Conservation (phyloP, 768 basidiomycete genomes). For the Boletus coccyginus region DNA sequence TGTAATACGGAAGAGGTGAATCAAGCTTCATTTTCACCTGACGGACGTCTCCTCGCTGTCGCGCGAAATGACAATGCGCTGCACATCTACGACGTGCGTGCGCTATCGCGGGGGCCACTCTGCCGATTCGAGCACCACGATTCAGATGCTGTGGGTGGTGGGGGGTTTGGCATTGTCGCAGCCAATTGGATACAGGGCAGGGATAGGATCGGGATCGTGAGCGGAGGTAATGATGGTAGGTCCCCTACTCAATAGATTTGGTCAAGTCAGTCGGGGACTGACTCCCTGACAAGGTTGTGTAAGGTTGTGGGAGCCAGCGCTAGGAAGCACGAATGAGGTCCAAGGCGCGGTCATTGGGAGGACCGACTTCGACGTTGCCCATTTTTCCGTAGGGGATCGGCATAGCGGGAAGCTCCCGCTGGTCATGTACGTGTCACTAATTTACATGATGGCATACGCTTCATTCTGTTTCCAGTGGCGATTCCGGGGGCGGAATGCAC, state of each 20-base stretch:
- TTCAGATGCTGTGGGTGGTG: slow-evolving; percentile 27
- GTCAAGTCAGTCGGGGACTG: not conserved
- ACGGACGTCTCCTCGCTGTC: slow-evolving; percentile 57
- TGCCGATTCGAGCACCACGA: slow-evolving; percentile 49
- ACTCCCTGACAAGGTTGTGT: slow-evolving; percentile 53
- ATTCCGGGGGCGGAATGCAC: slow-evolving; percentile 47
- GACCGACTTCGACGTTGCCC: slow-evolving; percentile 53
- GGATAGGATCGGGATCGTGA: slow-evolving; percentile 48
- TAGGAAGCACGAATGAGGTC: slow-evolving; percentile 33
- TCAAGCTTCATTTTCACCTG: slow-evolving; percentile 53
- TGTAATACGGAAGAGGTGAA: slow-evolving; percentile 44
- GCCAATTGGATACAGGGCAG: slow-evolving; percentile 51
- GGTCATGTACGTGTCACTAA: slow-evolving; percentile 50
- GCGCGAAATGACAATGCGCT: slow-evolving; percentile 56
- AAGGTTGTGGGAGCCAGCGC: slow-evolving; percentile 60
- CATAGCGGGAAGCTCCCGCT: slow-evolving; percentile 51
- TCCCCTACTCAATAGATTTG: not conserved
- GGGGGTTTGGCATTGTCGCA: slow-evolving; percentile 48
- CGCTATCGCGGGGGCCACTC: slow-evolving; percentile 43
- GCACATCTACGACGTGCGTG: slow-evolving; percentile 64
- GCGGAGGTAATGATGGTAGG: slow-evolving; percentile 65
- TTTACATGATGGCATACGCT: slow-evolving; percentile 17
- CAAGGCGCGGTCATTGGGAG: slow-evolving; percentile 54
- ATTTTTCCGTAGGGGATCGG: slow-evolving; percentile 58
- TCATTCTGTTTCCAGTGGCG: slow-evolving; percentile 37